phyloP scores from a whole-genome alignment of 352 stramenopile species.

The Chrysophaeum taylorii region DNA sequence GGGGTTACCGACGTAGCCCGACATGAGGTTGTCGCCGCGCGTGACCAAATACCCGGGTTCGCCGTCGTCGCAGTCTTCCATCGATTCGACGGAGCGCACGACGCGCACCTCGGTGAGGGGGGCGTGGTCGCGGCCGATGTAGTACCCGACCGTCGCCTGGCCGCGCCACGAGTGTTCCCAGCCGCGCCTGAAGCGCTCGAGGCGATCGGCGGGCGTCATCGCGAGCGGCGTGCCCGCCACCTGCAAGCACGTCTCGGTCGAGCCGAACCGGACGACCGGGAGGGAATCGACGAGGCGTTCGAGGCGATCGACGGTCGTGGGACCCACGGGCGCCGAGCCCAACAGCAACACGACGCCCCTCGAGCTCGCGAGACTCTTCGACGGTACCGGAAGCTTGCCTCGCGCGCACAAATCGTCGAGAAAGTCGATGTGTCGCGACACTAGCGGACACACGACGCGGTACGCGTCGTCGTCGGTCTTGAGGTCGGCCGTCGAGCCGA shows the following conservation, averaged over 20 bases:
- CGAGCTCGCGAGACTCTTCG: background rate
- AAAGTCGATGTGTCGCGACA: constrained; percentile 32
- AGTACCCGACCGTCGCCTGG: constrained; percentile 17
- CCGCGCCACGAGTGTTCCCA: constrained; percentile 19
- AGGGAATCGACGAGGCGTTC: background rate
- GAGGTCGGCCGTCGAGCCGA: constrained; percentile 8
- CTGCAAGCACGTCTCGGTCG: constrained; percentile 32
- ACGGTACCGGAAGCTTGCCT: constrained; percentile 15
- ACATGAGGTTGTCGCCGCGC: constrained; percentile 26
- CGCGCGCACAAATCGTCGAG: constrained; percentile 12
- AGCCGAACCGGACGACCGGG: constrained; percentile 29
- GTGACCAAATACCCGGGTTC: constrained; percentile 27
- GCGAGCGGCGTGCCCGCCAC: constrained; percentile 23
- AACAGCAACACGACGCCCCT: constrained; percentile 18
- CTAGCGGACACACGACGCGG: constrained; percentile 20
- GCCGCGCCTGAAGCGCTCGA: constrained; percentile 25
- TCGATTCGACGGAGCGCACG: constrained; percentile 17
- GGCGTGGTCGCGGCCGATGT: constrained; percentile 25
- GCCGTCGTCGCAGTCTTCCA: constrained; percentile 21
- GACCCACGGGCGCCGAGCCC: constrained; percentile 28
- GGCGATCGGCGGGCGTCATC: background rate
- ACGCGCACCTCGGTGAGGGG: constrained; percentile 22
- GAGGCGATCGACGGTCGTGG: constrained; percentile 23
- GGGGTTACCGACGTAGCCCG: constrained; percentile 25
- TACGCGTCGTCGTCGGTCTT: constrained; percentile 1